Percentiles rank a stretch among this genome's conserved stretches.
These are phyloP conservation scores for Rheum nobile DNA, from an alignment of 148 eudicot genomes.

Conservation along the genomic window DNA sequence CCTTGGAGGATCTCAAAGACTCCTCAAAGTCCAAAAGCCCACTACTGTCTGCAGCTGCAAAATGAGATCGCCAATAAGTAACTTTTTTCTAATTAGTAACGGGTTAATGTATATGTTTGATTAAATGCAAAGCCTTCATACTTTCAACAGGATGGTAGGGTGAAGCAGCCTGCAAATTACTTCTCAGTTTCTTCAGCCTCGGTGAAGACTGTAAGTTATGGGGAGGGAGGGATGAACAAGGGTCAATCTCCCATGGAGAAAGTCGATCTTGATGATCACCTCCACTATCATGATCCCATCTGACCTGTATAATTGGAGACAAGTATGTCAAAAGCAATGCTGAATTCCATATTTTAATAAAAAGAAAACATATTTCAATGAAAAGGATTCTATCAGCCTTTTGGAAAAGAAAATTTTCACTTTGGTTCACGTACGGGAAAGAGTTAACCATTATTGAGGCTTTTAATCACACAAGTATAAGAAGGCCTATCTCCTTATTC, in stretches of 20 bases:
- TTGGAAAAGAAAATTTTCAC: too few relatives aligned
- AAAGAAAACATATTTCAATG: not conserved
- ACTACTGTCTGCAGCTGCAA: conserved; percentile 30
- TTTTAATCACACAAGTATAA: too few relatives aligned
- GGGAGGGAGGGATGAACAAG: conserved; percentile 48
- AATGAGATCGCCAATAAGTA: not conserved
- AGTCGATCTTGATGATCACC: conserved; percentile 50
- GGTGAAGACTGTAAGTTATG: conserved; percentile 58
- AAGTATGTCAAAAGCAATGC: not conserved
- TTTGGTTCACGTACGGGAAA: too few relatives aligned
- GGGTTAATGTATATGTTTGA: not conserved
- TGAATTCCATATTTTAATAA: not conserved
- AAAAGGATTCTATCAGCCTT: not conserved
- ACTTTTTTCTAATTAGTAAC: not conserved
- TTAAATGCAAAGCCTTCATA: conserved; percentile 14
- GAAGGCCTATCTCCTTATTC: too few relatives aligned
- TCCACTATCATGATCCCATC: conserved; percentile 63
- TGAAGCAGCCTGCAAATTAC: conserved; percentile 32
- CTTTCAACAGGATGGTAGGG: conserved; percentile 41
- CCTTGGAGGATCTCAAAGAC: conserved; percentile 74
- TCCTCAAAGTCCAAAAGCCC: conserved; percentile 65
- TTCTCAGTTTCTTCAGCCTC: conserved; percentile 58
- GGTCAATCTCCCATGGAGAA: conserved; percentile 90
- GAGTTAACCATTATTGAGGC: too few relatives aligned
- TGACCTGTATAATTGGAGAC: conserved; percentile 32